phyloP scores from a whole-genome alignment of 2,329 filamentous ascomycete species.

The Stachybotrys elegans region DNA sequence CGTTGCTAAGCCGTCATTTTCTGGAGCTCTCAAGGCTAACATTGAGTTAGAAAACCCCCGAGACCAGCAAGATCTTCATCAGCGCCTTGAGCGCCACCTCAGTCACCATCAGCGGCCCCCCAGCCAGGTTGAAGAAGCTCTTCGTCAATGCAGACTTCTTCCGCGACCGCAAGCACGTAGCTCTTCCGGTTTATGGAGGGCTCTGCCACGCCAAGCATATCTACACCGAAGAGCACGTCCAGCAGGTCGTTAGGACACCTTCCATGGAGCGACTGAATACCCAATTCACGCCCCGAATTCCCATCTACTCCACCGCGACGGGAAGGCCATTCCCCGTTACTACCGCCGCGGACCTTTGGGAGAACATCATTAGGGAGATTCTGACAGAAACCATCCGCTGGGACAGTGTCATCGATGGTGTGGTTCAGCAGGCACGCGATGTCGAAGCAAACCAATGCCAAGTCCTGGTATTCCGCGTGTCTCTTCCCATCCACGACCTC shows the following conservation, averaged over 20 bases:
- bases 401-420: constrained; percentile 8
- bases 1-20: no score
- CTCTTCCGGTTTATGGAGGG: constrained; percentile 30
- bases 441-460: not conserved
- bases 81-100: constrained; percentile 26
- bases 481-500: constrained; percentile 3
- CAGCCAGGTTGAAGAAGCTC: constrained; percentile 17
- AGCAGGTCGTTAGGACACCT: constrained; percentile 15
- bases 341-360: constrained; percentile 7
- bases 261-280: not conserved
- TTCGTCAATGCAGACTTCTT: constrained; percentile 16
- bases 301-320: constrained; percentile 8
- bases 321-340: constrained; percentile 7
- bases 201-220: constrained; percentile 37
- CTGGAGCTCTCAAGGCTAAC: no score
- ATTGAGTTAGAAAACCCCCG: constrained; percentile 13
- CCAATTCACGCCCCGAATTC: not conserved
- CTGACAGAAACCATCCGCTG: constrained; percentile 9
- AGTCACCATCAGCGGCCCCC: constrained; percentile 33
- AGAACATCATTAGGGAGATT: constrained; percentile 8
- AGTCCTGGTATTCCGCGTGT: constrained; percentile 3
- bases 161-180: constrained; percentile 20
- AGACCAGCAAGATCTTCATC: constrained; percentile 33
- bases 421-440: not conserved
- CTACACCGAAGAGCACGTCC: constrained; percentile 24